Evolutionary conservation across 75 land plant species (phyloP), one percentile per base, ranked within the genome.

Genomic region (Pinus taeda): DNA sequence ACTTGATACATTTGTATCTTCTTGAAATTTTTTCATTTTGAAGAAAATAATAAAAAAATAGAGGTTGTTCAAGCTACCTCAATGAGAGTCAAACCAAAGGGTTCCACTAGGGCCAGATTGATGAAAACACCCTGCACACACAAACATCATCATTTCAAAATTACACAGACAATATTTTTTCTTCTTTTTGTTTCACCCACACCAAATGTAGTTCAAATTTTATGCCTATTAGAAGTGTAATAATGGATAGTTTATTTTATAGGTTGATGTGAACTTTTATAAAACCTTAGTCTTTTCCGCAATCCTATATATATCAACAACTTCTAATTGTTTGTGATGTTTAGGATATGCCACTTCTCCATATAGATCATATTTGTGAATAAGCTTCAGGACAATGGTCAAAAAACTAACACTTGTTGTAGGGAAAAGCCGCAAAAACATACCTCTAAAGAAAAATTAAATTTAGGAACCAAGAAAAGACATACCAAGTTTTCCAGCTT

Each of bases 271-370:
- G 26, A 26, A 26, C 26, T 26, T 39, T 8, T 56, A 56, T 22
- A 30, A 3, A 75, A 92, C 97, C 95, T 95, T 95, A 24, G 98
- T 95, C 60, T 84, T 95, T 79, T 95, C 98, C 74, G 95, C 93
- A 57, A 93, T 81, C 53, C 98, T 92, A 73, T 95, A 0, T 26
- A 95, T 14, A 95, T 95, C 96, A 73, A 91, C 93, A 81, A 95
- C 98, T 15, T 92, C 98, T 64, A 82, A 74, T 71, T 95, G 26
- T 26, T 26, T 26, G 26, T 26, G 26, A 26, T 26, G 26, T 76
- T 95, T 95, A 3, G 98, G 98, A 74, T 95, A 95, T 30, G 98
- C 98, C 55, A 95, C 98, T 84, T 88, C 93, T 26, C 98, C 98
- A 83, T 95, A 95, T 0, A 95, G 81, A 82, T 95, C 90, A 81